These are phyloP conservation scores for Tylopilus sp. DNA, from an alignment of 1,284 basidiomycete species.

Conservation along the genomic window DNA sequence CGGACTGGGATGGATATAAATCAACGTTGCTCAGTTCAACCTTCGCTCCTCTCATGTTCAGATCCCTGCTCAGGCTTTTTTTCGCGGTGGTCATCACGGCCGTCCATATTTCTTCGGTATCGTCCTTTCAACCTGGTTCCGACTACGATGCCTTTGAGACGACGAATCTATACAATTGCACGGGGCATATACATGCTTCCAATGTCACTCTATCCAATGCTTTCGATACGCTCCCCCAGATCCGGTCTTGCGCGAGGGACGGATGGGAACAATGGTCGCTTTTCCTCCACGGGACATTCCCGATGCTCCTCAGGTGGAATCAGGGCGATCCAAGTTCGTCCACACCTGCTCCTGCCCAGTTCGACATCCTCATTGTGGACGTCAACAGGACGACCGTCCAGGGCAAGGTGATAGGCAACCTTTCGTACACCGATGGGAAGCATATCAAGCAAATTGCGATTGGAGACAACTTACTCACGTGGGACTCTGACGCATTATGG, in stretches of 20 bases:
- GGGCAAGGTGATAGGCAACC: not conserved
- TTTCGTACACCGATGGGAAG: not conserved
- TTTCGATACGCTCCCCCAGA: constrained; percentile 25
- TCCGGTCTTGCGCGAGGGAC: not conserved
- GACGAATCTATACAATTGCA: constrained; percentile 24
- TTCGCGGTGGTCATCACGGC: not conserved
- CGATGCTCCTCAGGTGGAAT: constrained; percentile 1
- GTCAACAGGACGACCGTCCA: constrained; percentile 3
- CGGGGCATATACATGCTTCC: constrained; percentile 13
- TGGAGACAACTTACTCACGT: constrained; percentile 1
- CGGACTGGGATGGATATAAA: not conserved
- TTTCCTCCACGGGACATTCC: constrained; percentile 3
- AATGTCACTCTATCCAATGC: constrained; percentile 22
- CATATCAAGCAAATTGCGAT: not conserved
- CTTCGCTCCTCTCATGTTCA: not conserved
- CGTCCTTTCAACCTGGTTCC: constrained; percentile 19
- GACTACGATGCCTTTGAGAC: constrained; percentile 23
- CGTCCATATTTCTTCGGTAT: constrained; percentile 1
- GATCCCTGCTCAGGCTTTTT: not conserved
- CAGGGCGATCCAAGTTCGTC: not conserved
- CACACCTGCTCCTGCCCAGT: not conserved
- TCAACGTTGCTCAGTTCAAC: not conserved
- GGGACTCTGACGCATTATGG: constrained; percentile 2
- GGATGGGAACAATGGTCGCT: constrained; percentile 30
- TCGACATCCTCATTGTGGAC: constrained; percentile 1